Percentiles rank a stretch among this genome's conserved stretches.
Evolutionary conservation across 352 stramenopile species (phyloP).

Genomic region (Phytophthora tentaculata): DNA sequence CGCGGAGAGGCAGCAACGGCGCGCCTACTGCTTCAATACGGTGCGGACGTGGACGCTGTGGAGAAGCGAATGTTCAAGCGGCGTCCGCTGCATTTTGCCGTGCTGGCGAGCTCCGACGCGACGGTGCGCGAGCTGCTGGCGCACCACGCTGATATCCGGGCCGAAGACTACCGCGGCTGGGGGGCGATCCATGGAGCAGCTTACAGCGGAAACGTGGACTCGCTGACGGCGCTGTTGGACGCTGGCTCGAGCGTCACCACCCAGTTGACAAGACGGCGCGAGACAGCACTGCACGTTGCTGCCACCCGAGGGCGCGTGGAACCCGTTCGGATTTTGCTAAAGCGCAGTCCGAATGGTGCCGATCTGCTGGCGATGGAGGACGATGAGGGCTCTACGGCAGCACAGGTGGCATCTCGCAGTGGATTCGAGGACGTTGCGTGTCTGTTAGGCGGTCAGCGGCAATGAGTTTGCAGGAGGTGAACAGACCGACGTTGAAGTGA

Average conservation of each 20-base stretch:
- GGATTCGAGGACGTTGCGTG: slow-evolving; percentile 34
- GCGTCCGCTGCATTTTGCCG: slow-evolving; percentile 69
- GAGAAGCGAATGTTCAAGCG: slow-evolving; percentile 77
- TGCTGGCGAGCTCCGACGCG: slow-evolving; percentile 42
- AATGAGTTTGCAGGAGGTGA: neutral
- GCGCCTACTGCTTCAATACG: slow-evolving; percentile 44
- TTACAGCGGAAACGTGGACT: slow-evolving; percentile 42
- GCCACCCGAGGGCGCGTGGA: slow-evolving; percentile 35
- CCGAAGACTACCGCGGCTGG: slow-evolving; percentile 67
- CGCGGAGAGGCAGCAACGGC: slow-evolving; percentile 42
- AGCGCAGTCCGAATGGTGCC: slow-evolving; percentile 1
- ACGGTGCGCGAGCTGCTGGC: slow-evolving; percentile 49
- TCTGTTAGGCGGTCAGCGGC: slow-evolving; percentile 17
- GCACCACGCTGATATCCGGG: slow-evolving; percentile 46
- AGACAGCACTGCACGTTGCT: slow-evolving; percentile 50
- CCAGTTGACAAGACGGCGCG: slow-evolving; percentile 31
- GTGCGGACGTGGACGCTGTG: slow-evolving; percentile 54
- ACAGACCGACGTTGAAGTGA: slow-evolving; percentile 1
- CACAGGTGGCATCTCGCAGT: slow-evolving; percentile 31
- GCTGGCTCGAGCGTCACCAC: slow-evolving; percentile 23
- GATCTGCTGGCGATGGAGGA: slow-evolving; percentile 25
- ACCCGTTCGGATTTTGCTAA: slow-evolving; percentile 29
- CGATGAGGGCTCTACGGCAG: slow-evolving; percentile 31
- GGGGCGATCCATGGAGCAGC: slow-evolving; percentile 59
- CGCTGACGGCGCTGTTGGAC: slow-evolving; percentile 32